Base-by-base conservation (phyloP, 177 flowering plant species). In the Vitis hybrid region DNA sequence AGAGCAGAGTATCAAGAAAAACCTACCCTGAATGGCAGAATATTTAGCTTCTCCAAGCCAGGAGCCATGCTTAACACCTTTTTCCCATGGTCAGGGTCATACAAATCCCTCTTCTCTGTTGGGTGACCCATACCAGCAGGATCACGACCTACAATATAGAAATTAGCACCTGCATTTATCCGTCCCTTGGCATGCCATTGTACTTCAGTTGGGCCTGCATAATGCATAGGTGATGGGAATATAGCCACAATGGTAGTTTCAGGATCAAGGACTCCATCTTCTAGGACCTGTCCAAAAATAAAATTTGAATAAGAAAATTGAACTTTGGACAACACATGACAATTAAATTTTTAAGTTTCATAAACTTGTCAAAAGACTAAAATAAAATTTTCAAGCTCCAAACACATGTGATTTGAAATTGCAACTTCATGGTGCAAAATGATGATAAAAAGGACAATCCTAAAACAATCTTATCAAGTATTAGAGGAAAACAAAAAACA, bases 51-150 rank as follows among this genome's bases (percentile, higher is more conserved):
- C 80, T 92, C 97, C 49, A 95, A 75, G 12, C 98, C 98, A 60
- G 94, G 99, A 57, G 99, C 97, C 99, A 95, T 95, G 90, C 97
- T 86, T 61, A 94, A 65, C 66, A 95, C 97, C 83, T 89, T 93
- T 76, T 92, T 95, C 64, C 99, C 98, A 77, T 95, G 99, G 81
- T 94, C 97, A 10, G 98, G 97, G 76, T 95, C 95, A 81, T 95
- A 95, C 22, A 95, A 76, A 79, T 92, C 98, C 77, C 97, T 90
- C 82, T 94, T 95, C 83, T 94, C 97, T 51, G 88, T 86, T 59
- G 99, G 98, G 69, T 95, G 98, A 74, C 97, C 82, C 98, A 95
- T 95, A 52, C 97, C 99, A 80, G 98, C 99, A 71, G 99, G 99
- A 83, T 95, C 99, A 76, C 99, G 97, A 17, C 99, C 99, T 1